phyloP scores from a whole-genome alignment of 2,329 filamentous ascomycete species.

The Emmonsiellopsis sp. region DNA sequence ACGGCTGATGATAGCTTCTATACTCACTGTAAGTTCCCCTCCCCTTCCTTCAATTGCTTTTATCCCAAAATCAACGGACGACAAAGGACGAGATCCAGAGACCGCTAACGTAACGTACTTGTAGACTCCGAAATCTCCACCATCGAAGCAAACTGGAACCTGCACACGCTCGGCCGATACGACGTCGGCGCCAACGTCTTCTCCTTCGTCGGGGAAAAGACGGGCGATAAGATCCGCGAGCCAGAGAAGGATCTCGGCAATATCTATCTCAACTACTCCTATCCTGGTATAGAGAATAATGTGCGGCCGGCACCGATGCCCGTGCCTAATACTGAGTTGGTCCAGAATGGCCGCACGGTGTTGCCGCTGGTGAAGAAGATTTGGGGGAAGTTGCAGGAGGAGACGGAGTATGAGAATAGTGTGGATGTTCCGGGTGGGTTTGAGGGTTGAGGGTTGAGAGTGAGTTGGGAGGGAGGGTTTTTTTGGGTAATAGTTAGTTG shows the following conservation, averaged over 20 bases:
- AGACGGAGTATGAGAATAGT: neutral
- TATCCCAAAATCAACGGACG: neutral
- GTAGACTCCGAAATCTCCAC: conserved; percentile 54
- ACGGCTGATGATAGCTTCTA: conserved; percentile 62
- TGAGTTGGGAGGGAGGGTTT: conserved; percentile 14
- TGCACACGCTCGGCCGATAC: conserved; percentile 60
- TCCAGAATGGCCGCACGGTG: neutral
- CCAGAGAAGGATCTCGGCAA: conserved; percentile 22
- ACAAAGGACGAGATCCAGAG: neutral
- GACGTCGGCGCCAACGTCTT: conserved; percentile 67
- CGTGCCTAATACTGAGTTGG: neutral
- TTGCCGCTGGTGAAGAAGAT: neutral
- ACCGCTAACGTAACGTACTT: no score
- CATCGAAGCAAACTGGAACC: conserved; percentile 58
- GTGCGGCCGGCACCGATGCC: neutral
- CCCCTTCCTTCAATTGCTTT: neutral
- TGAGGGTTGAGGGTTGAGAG: conserved; percentile 1
- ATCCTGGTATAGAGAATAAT: conserved; percentile 32
- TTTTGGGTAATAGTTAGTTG: neutral
- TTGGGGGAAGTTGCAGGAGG: neutral
- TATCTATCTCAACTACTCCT: conserved; percentile 46
- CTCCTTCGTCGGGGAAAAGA: conserved; percentile 49
- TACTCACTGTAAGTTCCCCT: conserved; percentile 45
- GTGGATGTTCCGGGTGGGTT: neutral
- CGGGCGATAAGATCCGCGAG: conserved; percentile 42